Base-by-base conservation (phyloP, 2,329 filamentous ascomycete genomes). In the Penicillium aurantiogriseum region DNA sequence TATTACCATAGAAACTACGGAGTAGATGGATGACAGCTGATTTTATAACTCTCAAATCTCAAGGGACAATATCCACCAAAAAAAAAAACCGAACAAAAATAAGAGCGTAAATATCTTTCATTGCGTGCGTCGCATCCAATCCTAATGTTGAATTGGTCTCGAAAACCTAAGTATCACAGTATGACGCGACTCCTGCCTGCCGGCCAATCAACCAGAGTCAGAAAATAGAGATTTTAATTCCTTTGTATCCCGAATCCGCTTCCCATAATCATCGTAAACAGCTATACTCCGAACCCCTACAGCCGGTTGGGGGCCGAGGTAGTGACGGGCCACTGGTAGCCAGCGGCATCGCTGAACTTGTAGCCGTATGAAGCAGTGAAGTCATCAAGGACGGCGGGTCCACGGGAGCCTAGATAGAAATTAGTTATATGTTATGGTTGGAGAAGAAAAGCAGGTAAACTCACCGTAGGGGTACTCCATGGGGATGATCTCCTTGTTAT, bases 381-480 rank as follows among this genome's bases (percentile, higher is more conserved):
- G 80, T 99, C 94, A 69, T 99, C 94, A 56, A 99, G 85, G 38
- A 99, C 93, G 54, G 92, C 90, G 29, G 95, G 95, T 60, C 95
- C 94, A 70, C 95, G 93, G 59, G 94, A 99, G 67, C 94, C 94
- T 99, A 67, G 11, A 23, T 38, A 11, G 5, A 27, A 55, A 29
- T 56, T 56, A 56, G 54, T 8, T 35, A 35, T 10, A 1, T 39
- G 17, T 31, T 17, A 36, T 15, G 15, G 19, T 7, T 27, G 15
- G 27, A 31, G 2, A 11, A 25, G 10, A 5, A 19, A 11, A 11
- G n/a, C 10, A 8, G 36, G 11, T 17, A n/a, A 33, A 77, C 89
- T 80, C 80, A 97, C 94, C 94, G 74, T 99, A 99, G 66, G 95
- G 93, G 80, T 99, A 99, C 74, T 97, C 93, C 94, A 99, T 99